These are phyloP conservation scores for Penicillium sp. DNA, from an alignment of 2,329 filamentous ascomycete genomes.

Conservation along the genomic window DNA sequence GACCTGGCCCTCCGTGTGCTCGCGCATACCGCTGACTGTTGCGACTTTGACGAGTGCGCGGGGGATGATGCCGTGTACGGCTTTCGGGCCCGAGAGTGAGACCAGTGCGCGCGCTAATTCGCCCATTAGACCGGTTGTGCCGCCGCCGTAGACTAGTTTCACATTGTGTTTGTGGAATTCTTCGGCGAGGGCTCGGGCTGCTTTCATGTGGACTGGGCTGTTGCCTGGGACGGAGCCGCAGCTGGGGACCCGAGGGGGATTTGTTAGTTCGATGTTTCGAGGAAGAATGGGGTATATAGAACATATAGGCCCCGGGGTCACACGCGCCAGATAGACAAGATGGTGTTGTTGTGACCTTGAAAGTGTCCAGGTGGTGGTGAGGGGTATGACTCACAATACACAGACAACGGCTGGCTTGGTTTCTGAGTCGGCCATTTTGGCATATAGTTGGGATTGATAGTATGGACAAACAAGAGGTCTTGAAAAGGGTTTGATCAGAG, in stretches of 20 bases:
- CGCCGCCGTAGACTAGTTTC: conserved; percentile 88
- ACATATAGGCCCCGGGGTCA: not conserved
- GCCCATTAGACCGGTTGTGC: conserved; percentile 93
- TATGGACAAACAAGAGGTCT: not conserved
- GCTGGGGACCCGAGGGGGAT: conserved; percentile 41
- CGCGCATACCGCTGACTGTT: conserved; percentile 28
- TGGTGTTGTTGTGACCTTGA: not conserved
- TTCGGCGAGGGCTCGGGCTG: conserved; percentile 72
- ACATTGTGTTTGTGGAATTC: conserved; percentile 75
- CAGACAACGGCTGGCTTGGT: conserved; percentile 67
- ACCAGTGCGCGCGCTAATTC: conserved; percentile 86
- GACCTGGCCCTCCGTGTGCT: conserved; percentile 21
- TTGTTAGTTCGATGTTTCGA: conserved; percentile 7
- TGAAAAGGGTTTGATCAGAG: not conserved
- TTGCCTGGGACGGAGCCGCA: conserved; percentile 79
- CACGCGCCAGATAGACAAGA: not conserved
- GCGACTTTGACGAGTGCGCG: conserved; percentile 79
- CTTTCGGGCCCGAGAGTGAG: conserved; percentile 71
- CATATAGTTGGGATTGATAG: not conserved
- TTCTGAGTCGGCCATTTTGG: conserved; percentile 13
- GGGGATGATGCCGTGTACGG: conserved; percentile 93
- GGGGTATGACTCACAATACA: conserved; percentile 65
- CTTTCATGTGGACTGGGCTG: conserved; percentile 71
- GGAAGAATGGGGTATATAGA: not conserved
- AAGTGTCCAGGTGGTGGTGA: not conserved